These are phyloP conservation scores for Veloboletus limbatus DNA, from an alignment of 1,284 basidiomycete genomes.

Conservation along the genomic window DNA sequence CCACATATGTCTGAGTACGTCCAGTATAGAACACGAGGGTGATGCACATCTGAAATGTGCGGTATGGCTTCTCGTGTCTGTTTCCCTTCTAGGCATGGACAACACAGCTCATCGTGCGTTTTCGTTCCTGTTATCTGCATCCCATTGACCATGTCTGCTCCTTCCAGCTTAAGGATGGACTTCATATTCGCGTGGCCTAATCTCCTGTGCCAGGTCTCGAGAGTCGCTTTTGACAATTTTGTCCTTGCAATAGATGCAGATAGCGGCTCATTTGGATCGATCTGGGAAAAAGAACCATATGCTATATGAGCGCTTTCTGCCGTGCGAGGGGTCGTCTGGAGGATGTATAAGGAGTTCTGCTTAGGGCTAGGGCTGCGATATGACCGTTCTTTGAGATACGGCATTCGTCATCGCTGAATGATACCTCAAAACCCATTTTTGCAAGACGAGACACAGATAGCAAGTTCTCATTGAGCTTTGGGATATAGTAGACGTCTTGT, in stretches of 20 bases:
- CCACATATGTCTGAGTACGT: neutral
- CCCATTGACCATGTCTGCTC: neutral
- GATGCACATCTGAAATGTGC: no score
- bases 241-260: neutral
- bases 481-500: neutral
- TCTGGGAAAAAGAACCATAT: neutral
- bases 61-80: neutral
- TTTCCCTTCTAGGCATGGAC: neutral
- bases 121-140: neutral
- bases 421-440: neutral
- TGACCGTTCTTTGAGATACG: neutral
- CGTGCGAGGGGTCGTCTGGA: neutral
- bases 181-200: neutral
- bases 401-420: neutral
- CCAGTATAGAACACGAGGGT: no score
- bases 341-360: neutral
- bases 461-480: neutral
- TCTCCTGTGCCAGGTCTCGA: neutral
- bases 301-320: neutral
- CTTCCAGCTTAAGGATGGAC: neutral
- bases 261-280: neutral
- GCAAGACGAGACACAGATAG: neutral
- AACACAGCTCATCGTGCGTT: neutral
- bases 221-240: neutral
- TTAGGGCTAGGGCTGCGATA: neutral